Evolutionary conservation across 257 asterid species (phyloP).

Genomic region (Scutellaria baicalensis): DNA sequence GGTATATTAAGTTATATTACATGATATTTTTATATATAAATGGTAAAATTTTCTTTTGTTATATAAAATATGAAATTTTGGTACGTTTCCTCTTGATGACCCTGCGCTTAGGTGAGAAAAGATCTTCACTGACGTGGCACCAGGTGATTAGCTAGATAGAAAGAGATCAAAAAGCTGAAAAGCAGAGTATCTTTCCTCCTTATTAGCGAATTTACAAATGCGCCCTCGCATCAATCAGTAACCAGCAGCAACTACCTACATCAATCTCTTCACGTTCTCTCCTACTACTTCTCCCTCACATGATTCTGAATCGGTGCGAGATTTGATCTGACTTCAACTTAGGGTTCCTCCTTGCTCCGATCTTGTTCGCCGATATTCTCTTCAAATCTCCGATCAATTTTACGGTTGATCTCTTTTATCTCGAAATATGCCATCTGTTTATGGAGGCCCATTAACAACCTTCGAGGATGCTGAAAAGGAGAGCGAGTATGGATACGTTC

Average conservation of each 20-base stretch:
- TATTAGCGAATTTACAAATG: background rate
- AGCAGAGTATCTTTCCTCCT: background rate
- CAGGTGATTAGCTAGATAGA: background rate
- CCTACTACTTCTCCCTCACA: conserved; percentile 6
- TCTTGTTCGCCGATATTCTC: conserved; percentile 10
- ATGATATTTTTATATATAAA: no score
- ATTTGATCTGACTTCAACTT: background rate
- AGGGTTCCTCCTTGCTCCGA: conserved; percentile 18
- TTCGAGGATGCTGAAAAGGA: conserved; percentile 99
- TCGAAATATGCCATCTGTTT: conserved; percentile 54
- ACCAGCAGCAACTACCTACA: conserved; percentile 21
- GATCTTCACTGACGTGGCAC: background rate
- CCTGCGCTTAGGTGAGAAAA: no score
- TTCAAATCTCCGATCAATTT: conserved; percentile 1
- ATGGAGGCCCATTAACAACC: conserved; percentile 82
- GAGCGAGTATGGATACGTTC: conserved; percentile 98
- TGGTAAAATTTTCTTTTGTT: no score
- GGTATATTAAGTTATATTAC: no score
- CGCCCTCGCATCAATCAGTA: conserved; percentile 10
- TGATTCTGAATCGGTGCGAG: conserved; percentile 17
- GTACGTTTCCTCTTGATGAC: no score
- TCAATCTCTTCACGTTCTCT: conserved; percentile 29
- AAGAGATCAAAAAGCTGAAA: background rate
- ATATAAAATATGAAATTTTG: no score
- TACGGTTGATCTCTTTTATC: conserved; percentile 14